Base-by-base conservation (phyloP, 2,329 filamentous ascomycete species). In the Fonsecaea multimorphosa region DNA sequence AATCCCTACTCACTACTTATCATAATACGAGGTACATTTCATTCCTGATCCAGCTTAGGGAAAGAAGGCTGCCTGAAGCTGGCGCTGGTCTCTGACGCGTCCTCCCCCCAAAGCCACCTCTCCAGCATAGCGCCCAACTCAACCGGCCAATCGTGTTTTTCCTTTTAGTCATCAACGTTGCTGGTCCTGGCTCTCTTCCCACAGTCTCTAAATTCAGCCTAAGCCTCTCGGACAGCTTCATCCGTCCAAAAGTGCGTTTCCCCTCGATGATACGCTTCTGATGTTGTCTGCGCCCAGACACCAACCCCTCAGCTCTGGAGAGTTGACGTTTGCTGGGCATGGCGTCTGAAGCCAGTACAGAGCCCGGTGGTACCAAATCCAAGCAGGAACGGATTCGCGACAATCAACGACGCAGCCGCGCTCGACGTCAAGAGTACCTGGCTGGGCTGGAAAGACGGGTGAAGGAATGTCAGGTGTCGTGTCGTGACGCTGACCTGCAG, bases 331-430 rank as follows among this genome's bases (percentile, higher is more conserved):
- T 49, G 44, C 44, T 49, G 12, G 46, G 4, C 29, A 69, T 69
- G 67, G 62, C 57, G 16, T 61, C 64, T 49, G 57, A 59, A 36
- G 36, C 44, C 60, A 62, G 58, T 31, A 24, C 32, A 22, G 24
- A 44, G 14, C 60, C 61, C 29, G 27, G 11, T 2, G 56, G 24
- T 2, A n/a, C 59, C 24, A 69, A 63, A 44, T 64, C 70, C 19
- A 71, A 70, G 55, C 70, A 71, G 57, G 70, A 71, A 51, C 66
- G 72, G 4, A 65, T 73, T 24, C 67, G 72, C 52, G 70, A 72
- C 58, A 73, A 73, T 49, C 72, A 73, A 51, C 65, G 71, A 58
- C 70, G 71, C 29, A 72, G 69, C 56, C 71, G 72, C 12, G 70
- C 69, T 24, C 64, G 72, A 16, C 61, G 68, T 6, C 67, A 69